Evolutionary conservation across 352 stramenopile species (phyloP).

Genomic region (Phytophthora hybrid): DNA sequence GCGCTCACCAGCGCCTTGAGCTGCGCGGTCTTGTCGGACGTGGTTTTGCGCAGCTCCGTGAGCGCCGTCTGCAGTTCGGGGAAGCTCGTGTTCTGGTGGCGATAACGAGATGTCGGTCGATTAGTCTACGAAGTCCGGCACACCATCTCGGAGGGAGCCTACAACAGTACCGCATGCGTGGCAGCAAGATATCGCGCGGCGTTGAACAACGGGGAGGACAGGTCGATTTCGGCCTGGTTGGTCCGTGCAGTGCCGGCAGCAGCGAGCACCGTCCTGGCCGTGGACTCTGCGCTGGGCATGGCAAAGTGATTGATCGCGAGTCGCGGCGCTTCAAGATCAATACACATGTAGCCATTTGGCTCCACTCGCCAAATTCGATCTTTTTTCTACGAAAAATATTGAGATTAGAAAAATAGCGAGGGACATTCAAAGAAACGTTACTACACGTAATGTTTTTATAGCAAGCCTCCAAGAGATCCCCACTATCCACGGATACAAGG

Average conservation of each 20-base stretch:
- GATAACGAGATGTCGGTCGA: not conserved
- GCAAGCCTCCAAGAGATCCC: too few relatives aligned
- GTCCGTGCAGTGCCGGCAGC: not conserved
- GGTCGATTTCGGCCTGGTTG: slow-evolving; percentile 52
- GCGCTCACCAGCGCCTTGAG: slow-evolving; percentile 83
- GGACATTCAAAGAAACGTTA: too few relatives aligned
- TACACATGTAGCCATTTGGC: too few relatives aligned
- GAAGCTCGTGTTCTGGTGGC: slow-evolving; percentile 67
- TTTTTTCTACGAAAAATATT: too few relatives aligned
- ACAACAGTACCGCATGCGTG: slow-evolving; percentile 62
- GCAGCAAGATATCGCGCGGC: slow-evolving; percentile 65
- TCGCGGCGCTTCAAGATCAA: too few relatives aligned
- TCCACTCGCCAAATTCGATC: too few relatives aligned
- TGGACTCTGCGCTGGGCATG: slow-evolving; percentile 7
- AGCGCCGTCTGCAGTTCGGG: slow-evolving; percentile 68
- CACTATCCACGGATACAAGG: too few relatives aligned
- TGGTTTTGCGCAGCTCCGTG: slow-evolving; percentile 73
- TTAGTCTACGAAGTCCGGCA: not conserved
- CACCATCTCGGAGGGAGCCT: not conserved
- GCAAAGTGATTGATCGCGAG: too few relatives aligned
- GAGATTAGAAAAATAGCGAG: too few relatives aligned
- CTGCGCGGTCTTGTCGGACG: slow-evolving; percentile 86
- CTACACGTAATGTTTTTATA: too few relatives aligned
- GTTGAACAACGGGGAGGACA: slow-evolving; percentile 70
- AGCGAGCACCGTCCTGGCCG: slow-evolving; percentile 4